Evolutionary conservation across 805 yeast species (phyloP).

Genomic region (Brettanomyces naardenensis): DNA sequence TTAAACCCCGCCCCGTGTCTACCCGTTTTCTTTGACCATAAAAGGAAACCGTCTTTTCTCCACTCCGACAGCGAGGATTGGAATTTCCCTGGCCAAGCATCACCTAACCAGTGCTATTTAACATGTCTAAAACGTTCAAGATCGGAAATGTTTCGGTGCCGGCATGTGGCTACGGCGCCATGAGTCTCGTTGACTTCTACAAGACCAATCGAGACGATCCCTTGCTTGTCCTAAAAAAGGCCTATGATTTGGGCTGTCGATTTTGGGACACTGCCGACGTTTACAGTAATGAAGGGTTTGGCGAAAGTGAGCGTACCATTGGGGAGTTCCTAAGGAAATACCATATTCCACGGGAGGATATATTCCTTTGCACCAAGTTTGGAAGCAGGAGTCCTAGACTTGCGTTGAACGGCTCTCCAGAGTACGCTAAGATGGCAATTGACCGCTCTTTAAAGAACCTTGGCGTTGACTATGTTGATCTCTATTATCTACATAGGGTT

Average conservation of each 20-base stretch:
- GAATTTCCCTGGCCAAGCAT: too few relatives aligned
- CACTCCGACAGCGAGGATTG: too few relatives aligned
- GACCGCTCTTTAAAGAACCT: slow-evolving; percentile 27
- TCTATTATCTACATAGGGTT: slow-evolving; percentile 48
- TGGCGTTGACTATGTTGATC: slow-evolving; percentile 41
- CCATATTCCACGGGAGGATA: slow-evolving; percentile 21
- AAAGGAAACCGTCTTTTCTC: too few relatives aligned
- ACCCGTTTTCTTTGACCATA: too few relatives aligned
- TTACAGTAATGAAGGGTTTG: slow-evolving; percentile 16
- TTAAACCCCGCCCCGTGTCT: too few relatives aligned
- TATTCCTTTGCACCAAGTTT: slow-evolving; percentile 23
- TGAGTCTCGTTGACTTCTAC: not conserved
- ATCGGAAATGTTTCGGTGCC: not conserved
- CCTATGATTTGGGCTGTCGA: slow-evolving; percentile 37
- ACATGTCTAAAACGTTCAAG: not conserved
- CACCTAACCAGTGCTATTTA: too few relatives aligned
- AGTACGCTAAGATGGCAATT: not conserved
- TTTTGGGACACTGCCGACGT: slow-evolving; percentile 37
- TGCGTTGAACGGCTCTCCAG: slow-evolving; percentile 28
- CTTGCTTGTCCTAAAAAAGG: slow-evolving; percentile 7
- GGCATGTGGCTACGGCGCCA: not conserved
- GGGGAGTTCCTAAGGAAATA: slow-evolving; percentile 22
- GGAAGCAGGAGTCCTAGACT: slow-evolving; percentile 3
- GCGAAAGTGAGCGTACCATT: slow-evolving; percentile 18
- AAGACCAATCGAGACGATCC: not conserved